Evolutionary conservation across 2,329 filamentous ascomycete genomes (phyloP).

Genomic region (Hypoxylon sp.): DNA sequence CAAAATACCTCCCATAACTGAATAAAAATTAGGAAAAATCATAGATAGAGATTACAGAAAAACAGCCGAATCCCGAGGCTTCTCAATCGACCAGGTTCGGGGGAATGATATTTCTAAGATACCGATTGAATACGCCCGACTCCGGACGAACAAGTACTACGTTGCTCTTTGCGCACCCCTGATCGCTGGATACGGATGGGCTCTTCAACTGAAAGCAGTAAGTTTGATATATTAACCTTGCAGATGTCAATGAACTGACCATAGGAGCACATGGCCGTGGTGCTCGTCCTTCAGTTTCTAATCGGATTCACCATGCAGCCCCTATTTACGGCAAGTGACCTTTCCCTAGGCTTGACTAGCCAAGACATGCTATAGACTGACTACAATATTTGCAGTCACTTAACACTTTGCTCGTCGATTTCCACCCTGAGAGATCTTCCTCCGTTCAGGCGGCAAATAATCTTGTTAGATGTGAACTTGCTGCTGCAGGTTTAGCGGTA

Average conservation of each 20-base stretch:
- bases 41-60: conserved; percentile 18
- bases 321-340: conserved; percentile 6
- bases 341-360: neutral
- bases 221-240: neutral
- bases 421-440: conserved; percentile 4
- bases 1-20: neutral
- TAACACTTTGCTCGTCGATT: conserved; percentile 9
- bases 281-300: conserved; percentile 7
- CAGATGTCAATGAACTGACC: neutral
- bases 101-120: conserved; percentile 12
- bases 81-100: conserved; percentile 3
- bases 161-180: conserved; percentile 10
- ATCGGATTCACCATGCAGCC: conserved; percentile 17
- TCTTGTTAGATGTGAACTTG: conserved; percentile 13
- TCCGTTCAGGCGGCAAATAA: conserved; percentile 13
- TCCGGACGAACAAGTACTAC: conserved; percentile 11
- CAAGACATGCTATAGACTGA: neutral
- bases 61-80: neutral
- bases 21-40: conserved; percentile 1
- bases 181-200: conserved; percentile 12
- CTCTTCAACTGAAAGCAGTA: conserved; percentile 10
- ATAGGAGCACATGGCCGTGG: conserved; percentile 11
- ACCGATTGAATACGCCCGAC: conserved; percentile 9
- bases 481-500: conserved; percentile 8
- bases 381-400: neutral